Base-by-base conservation (phyloP, 1,139 yeast genomes). In the Diutina mesorugosa region DNA sequence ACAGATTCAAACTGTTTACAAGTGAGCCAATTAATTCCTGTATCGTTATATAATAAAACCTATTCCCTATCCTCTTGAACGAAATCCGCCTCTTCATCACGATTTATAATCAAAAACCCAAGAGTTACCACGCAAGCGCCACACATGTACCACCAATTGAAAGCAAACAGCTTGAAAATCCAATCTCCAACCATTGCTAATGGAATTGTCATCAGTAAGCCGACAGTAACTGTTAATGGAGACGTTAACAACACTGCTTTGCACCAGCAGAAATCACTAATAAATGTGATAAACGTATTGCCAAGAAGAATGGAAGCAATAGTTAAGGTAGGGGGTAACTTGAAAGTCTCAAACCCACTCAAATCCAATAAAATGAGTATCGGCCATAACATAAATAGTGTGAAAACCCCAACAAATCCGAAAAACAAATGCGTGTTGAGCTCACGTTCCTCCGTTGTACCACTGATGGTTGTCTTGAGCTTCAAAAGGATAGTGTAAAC, bases 241-340 rank as follows among this genome's bases (percentile, higher is more conserved):
- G 95, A 85, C 1, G 99, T 93, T 66, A 93, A 73, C 45, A 93
- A 76, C 78, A 91, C 95, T 0, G 98, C 96, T 62, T 90, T 81
- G 51, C 96, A 96, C 99, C 99, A 93, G 65, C 95, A 84, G 63
- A 86, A 90, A 67, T 93, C 99, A 53, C 96, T 87, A 18, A 90
- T 71, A 63, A 93, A 84, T 0, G 97, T 90, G 50, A 90, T 83
- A 32, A 80, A 65, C 56, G 93, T 88, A 68, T 93, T 93, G 55
- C 81, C 62, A 0, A 79, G 57, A 10, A 93, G 72, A 5, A 90
- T 72, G 1, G 71, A 60, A 67, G 85, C 72, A 2, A 87, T 82
- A 54, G 74, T 73, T 0, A 69, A 59, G 1, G 80, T 71, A 1
- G 78, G 73, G 0, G 98, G 99, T 52, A 85, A 64, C 63, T 81